Base-by-base conservation (phyloP, 1,284 basidiomycete species). In the Inonotus obliquus region DNA sequence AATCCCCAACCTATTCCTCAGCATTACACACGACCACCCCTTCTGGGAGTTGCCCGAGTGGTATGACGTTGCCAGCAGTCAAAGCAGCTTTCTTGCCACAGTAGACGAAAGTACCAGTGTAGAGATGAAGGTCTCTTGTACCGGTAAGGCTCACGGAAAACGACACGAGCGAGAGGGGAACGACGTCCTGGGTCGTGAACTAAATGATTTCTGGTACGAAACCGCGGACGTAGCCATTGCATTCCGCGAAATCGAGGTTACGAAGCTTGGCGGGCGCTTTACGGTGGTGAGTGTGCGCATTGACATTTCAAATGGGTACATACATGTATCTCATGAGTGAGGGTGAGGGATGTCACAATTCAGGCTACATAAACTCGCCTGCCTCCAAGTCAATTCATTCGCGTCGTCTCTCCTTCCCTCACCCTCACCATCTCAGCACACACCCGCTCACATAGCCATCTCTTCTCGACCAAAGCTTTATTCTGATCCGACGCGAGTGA, bases 71-170 rank as follows among this genome's bases (percentile, higher is more conserved):
- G 75, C 97, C 96, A 73, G 98, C 94, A 68, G 87, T 83, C 71
- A 99, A 87, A 60, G 89, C 79, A 55, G 96, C 97, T 81, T 98
- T 98, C 85, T 98, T 98, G 74, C 96, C 96, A 78, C 92, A 95
- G 89, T 98, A 99, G 74, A 99, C 89, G 79, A 98, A 99, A 63
- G 94, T 92, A 72, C 96, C 96, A 70, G 96, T 99, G 80, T 97
- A 63, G 96, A 97, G 74, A 99, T 87, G 82, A 99, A 99, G 61
- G 96, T 98, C 81, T 99, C 96, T 97, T 97, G 91, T 98, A 98
- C 75, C 95, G 92, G 90, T 99, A 99, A 63, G 96, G 96, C 80
- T 99, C 97, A 69, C 96, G 94, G 92, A 99, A 99, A 74, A 97
- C 94, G 72, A 99, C 93, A 67, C 92, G 93, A 73, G 96, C 97